A percentile compares a stretch with the other conserved stretches of the same genome.
These are phyloP conservation scores for Phytophthora sojae DNA, from an alignment of 352 stramenopile species.

Conservation along the genomic window DNA sequence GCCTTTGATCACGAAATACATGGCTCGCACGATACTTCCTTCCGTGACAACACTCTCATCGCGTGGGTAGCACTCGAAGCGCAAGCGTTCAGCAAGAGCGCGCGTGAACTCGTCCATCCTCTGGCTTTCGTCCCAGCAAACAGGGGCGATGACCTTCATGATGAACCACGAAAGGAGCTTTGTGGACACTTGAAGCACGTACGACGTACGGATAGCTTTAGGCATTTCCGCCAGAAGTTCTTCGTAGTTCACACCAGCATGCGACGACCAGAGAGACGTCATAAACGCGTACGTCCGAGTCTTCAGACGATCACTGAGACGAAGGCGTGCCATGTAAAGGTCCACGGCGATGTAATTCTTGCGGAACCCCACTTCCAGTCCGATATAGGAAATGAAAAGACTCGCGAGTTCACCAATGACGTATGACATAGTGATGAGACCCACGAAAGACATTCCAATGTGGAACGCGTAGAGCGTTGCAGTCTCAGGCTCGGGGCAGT, in stretches of 20 bases:
- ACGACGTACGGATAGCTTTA: slow-evolving; percentile 48
- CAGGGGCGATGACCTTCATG: slow-evolving; percentile 38
- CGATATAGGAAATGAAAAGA: slow-evolving; percentile 57
- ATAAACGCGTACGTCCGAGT: slow-evolving; percentile 46
- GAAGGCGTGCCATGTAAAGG: slow-evolving; percentile 43
- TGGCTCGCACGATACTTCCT: slow-evolving; percentile 53
- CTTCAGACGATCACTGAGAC: slow-evolving; percentile 36
- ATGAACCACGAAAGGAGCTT: slow-evolving; percentile 41
- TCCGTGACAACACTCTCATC: slow-evolving; percentile 59
- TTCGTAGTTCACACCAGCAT: slow-evolving; percentile 57
- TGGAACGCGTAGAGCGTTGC: slow-evolving; percentile 43
- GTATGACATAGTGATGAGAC: slow-evolving; percentile 53
- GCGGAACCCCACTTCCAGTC: slow-evolving; percentile 60
- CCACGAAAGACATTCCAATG: slow-evolving; percentile 44
- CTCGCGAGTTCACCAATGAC: slow-evolving; percentile 55
- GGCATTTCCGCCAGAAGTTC: slow-evolving; percentile 51
- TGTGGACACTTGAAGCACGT: slow-evolving; percentile 45
- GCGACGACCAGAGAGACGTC: slow-evolving; percentile 55
- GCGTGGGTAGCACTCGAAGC: slow-evolving; percentile 61
- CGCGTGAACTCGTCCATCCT: slow-evolving; percentile 29
- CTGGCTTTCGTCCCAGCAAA: slow-evolving; percentile 16
- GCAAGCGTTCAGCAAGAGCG: slow-evolving; percentile 42
- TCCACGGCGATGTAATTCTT: slow-evolving; percentile 56
- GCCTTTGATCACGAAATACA: slow-evolving; percentile 62
- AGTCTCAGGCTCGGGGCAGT: slow-evolving; percentile 36